Percentiles rank a stretch among this genome's conserved stretches.
Evolutionary conservation across 306 rosid species (phyloP).

Genomic region (Lagenaria siceraria): DNA sequence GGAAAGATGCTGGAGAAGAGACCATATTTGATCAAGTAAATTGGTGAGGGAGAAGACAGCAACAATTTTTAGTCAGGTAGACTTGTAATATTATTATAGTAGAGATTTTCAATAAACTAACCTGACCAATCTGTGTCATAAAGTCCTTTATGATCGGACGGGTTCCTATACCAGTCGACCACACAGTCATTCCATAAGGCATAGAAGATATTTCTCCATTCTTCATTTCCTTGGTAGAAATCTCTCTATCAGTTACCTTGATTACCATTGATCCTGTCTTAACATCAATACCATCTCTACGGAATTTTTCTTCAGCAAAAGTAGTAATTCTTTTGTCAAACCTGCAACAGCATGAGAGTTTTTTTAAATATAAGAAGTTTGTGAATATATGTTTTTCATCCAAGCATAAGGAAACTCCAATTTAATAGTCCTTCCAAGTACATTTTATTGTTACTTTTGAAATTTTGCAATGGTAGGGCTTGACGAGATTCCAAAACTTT

Average conservation of each 20-base stretch:
- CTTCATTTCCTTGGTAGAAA: slow-evolving; percentile 66
- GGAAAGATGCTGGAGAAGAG: background rate
- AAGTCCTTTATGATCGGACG: slow-evolving; percentile 81
- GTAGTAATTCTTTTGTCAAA: slow-evolving; percentile 91
- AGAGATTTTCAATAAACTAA: slow-evolving; percentile 27
- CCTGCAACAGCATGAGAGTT: slow-evolving; percentile 32
- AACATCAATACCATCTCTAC: slow-evolving; percentile 70
- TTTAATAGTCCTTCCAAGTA: background rate
- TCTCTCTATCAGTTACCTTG: slow-evolving; percentile 74
- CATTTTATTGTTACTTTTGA: background rate
- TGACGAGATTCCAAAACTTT: background rate
- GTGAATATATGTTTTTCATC: background rate
- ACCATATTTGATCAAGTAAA: background rate
- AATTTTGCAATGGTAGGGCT: background rate
- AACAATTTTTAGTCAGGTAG: background rate
- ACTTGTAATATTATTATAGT: background rate
- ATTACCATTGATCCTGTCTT: slow-evolving; percentile 95
- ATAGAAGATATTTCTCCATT: slow-evolving; percentile 47
- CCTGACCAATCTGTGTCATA: slow-evolving; percentile 89
- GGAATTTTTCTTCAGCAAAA: slow-evolving; percentile 83
- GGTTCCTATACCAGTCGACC: slow-evolving; percentile 96
- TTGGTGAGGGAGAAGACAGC: background rate
- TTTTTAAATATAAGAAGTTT: background rate
- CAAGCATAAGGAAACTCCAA: background rate
- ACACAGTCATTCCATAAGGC: slow-evolving; percentile 94